These are phyloP conservation scores for Nakaseomyces sp. DNA, from an alignment of 1,139 yeast species.

Conservation along the genomic window DNA sequence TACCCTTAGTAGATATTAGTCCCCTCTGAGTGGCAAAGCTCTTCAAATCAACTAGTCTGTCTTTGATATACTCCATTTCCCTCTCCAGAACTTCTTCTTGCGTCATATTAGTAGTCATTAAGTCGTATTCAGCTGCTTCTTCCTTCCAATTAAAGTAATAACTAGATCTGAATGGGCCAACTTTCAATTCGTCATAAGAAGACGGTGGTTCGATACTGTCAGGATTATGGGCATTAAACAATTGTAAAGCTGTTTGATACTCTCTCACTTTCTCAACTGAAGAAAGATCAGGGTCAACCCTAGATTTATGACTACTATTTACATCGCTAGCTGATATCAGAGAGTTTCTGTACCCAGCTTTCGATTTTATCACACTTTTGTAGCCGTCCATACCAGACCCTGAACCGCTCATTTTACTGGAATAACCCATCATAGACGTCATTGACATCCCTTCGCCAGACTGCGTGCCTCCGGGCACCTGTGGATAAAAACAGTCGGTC, in stretches of 20 bases:
- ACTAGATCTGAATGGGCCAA: slow-evolving; percentile 14
- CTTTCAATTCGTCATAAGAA: not conserved
- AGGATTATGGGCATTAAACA: slow-evolving; percentile 14
- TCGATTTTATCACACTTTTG: not conserved
- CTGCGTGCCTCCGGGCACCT: slow-evolving; percentile 24
- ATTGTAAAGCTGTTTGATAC: slow-evolving; percentile 18
- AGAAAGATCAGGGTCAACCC: slow-evolving; percentile 13
- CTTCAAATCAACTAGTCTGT: slow-evolving; percentile 20
- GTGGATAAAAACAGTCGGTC: slow-evolving; percentile 24
- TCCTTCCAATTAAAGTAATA: slow-evolving; percentile 15
- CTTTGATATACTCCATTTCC: slow-evolving; percentile 24
- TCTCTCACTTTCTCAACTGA: slow-evolving; percentile 19
- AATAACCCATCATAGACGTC: not conserved
- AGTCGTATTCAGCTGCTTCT: slow-evolving; percentile 22
- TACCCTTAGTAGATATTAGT: slow-evolving; percentile 1
- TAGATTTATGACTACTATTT: not conserved
- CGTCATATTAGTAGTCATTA: slow-evolving; percentile 22
- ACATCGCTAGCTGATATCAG: not conserved
- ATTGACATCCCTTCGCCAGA: not conserved
- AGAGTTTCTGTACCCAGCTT: not conserved
- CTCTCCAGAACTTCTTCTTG: slow-evolving; percentile 26
- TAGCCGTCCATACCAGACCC: not conserved
- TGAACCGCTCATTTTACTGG: not conserved
- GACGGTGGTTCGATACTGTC: slow-evolving; percentile 12
- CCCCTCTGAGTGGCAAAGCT: slow-evolving; percentile 4